Evolutionary conservation across 805 yeast species (phyloP), one percentile per base, ranked within the genome.

Genomic region (Ogataea salicorniae): DNA sequence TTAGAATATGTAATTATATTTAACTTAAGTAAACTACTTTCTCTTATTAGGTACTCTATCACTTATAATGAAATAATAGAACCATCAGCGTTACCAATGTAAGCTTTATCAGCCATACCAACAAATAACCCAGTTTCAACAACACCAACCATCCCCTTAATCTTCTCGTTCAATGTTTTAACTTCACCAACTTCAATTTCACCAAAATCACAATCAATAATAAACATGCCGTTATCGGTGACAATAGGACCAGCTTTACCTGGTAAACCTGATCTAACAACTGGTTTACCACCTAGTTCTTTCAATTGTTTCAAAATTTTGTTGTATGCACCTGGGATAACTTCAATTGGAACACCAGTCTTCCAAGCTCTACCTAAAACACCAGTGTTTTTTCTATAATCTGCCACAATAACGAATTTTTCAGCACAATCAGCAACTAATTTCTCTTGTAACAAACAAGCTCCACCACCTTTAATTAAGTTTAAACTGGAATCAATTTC

Each of bases 401-500:
- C 99, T 2, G 98, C 99, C 44, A 94, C 97, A 18, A 92, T 76
- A 26, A 94, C 73, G 61, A 92, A 90, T 58, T 77, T 78, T 49
- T 77, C 71, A 3, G 97, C 81, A 51, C 88, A 80, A 47, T 80
- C 76, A 16, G 97, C 96, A 14, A 94, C 96, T 46, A 94, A 75
- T 70, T 94, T 94, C 67, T 94, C 99, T 71, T 92, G 99, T 71
- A 94, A 84, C 53, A 90, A 74, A 67, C 99, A 94, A 2, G 97
- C 99, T 38, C 99, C 99, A 42, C 99, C 99, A 56, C 99, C 99
- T 70, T 94, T 94, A 65, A 94, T 94, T 59, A 91, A 82, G 63
- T 90, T 87, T 58, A 94, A 74, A 18, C 75, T 63, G 5, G 79
- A 63, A 67, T 92, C 99, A 48, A 91, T 91, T 68, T 94, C 99